A percentile compares a stretch with the other conserved stretches of the same genome.
phyloP scores from a whole-genome alignment of 1,284 basidiomycete genomes.

The Xerocomus subilludens region DNA sequence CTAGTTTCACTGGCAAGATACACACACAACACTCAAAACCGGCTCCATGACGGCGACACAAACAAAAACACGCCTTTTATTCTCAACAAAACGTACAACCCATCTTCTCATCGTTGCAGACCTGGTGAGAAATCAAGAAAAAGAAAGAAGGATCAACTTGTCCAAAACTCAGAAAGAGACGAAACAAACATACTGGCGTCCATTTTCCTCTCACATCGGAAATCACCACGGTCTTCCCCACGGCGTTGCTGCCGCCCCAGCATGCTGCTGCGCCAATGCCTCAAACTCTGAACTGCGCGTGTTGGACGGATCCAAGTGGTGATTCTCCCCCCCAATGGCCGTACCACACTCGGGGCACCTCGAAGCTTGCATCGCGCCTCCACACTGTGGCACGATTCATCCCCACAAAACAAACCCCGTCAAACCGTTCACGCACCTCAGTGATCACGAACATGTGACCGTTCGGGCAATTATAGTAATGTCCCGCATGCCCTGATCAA shows the following conservation, averaged over 20 bases:
- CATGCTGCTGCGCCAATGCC: conserved; percentile 50
- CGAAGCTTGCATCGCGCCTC: conserved; percentile 61
- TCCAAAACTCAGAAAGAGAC: too few relatives aligned
- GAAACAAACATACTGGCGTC: too few relatives aligned
- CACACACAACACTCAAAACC: too few relatives aligned
- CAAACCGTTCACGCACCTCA: conserved; percentile 50
- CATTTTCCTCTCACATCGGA: too few relatives aligned
- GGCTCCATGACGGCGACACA: too few relatives aligned
- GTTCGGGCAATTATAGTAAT: conserved; percentile 61
- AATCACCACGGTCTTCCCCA: conserved; percentile 40
- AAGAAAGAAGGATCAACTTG: too few relatives aligned
- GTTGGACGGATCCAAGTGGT: conserved; percentile 60
- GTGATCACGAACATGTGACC: conserved; percentile 64
- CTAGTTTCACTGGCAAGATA: too few relatives aligned
- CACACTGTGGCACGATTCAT: conserved; percentile 57
- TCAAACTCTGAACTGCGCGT: conserved; percentile 60
- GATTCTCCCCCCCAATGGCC: conserved; percentile 61
- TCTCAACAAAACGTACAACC: too few relatives aligned
- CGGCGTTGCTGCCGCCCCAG: background rate
- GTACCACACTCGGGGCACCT: conserved; percentile 67
- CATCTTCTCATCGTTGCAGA: too few relatives aligned
- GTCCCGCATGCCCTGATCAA: conserved; percentile 55
- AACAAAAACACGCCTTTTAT: too few relatives aligned
- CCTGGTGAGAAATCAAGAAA: too few relatives aligned
- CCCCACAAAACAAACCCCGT: too few relatives aligned